Conservation (phyloP, 257 asterid genomes). For the Primulina tabacum region DNA sequence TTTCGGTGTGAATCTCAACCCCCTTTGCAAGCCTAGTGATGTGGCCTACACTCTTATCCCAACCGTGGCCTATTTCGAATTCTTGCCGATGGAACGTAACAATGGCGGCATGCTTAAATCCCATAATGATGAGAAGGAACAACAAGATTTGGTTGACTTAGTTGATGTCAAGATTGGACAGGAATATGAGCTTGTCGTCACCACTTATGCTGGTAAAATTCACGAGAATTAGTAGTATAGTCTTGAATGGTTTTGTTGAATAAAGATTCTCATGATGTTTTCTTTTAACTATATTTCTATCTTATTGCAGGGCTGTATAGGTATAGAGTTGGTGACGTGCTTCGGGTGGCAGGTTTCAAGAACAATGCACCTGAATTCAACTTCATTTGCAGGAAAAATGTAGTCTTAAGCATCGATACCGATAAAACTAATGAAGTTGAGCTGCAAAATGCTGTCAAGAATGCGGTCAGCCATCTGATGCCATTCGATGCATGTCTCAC, state of each 20-base stretch:
- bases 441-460: slow-evolving; percentile 34
- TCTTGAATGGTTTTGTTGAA: neutral
- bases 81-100: slow-evolving; percentile 32
- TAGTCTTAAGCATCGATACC: slow-evolving; percentile 35
- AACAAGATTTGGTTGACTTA: slow-evolving; percentile 33
- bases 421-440: slow-evolving; percentile 40
- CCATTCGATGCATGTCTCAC: slow-evolving; percentile 31
- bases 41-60: slow-evolving; percentile 47
- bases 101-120: slow-evolving; percentile 13
- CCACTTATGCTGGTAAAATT: slow-evolving; percentile 42
- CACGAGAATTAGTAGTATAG: neutral
- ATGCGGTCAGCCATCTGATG: slow-evolving; percentile 25
- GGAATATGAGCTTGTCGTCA: slow-evolving; percentile 42
- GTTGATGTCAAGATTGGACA: slow-evolving; percentile 39
- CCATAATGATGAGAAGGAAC: slow-evolving; percentile 12
- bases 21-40: slow-evolving; percentile 39
- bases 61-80: slow-evolving; percentile 45
- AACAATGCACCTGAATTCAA: slow-evolving; percentile 40
- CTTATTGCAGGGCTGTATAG: slow-evolving; percentile 36
- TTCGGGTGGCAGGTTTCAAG: slow-evolving; percentile 43
- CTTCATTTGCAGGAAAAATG: slow-evolving; percentile 40
- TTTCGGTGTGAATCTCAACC: slow-evolving; percentile 45
- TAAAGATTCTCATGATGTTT: neutral
- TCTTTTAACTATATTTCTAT: no score
- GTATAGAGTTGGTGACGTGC: slow-evolving; percentile 41